Percentiles rank a stretch among this genome's conserved stretches.
Conservation (phyloP, 352 stramenopile species). For the Globisporangium recalcitrans region DNA sequence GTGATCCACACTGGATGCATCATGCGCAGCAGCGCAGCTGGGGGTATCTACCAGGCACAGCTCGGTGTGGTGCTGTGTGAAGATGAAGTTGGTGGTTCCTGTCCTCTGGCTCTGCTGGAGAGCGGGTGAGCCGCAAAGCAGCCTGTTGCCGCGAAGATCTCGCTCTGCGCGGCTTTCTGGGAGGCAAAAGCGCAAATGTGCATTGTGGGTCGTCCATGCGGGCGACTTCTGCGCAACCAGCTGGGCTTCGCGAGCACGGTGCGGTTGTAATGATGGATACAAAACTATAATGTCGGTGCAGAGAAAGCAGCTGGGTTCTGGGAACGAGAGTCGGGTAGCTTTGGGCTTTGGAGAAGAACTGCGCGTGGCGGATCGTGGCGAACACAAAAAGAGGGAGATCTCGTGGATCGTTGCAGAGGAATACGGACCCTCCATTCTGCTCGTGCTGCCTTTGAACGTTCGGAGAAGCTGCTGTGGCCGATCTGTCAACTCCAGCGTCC, state of each 20-base stretch:
- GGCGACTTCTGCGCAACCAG: conserved; percentile 8
- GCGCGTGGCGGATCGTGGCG: neutral
- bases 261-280: conserved; percentile 14
- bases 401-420: conserved; percentile 6
- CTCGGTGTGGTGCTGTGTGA: neutral
- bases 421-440: conserved; percentile 5
- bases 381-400: neutral
- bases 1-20: neutral
- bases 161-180: neutral
- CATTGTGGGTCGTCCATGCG: neutral
- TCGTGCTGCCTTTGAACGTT: neutral
- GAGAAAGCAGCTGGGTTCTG: neutral
- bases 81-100: neutral
- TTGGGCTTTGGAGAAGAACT: neutral
- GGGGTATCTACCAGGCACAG: neutral
- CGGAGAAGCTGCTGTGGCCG: conserved; percentile 8
- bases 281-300: neutral
- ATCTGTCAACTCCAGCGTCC: conserved; percentile 3
- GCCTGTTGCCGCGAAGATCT: conserved; percentile 8
- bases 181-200: neutral
- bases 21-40: neutral
- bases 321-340: neutral
- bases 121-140: neutral
- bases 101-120: neutral
- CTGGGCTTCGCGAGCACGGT: neutral